phyloP scores from a whole-genome alignment of 768 basidiomycete species.

The Chalciporus pseudorubinellus region DNA sequence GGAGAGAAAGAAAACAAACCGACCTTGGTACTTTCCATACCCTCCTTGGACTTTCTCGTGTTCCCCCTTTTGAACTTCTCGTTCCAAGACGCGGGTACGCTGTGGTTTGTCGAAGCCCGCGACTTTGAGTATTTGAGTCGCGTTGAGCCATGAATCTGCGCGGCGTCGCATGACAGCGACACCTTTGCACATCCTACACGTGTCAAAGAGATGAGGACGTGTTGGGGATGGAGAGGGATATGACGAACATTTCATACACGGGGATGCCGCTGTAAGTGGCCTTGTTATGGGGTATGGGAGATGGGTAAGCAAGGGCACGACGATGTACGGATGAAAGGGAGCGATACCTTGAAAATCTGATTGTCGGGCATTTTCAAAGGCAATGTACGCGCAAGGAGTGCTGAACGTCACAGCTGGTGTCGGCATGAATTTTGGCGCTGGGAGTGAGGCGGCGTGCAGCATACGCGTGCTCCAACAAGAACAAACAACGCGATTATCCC shows the following conservation, averaged over 20 bases:
- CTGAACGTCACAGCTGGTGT: conserved; percentile 1
- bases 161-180: conserved; percentile 98
- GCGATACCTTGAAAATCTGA: conserved; percentile 83
- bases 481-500: conserved; percentile 39
- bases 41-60: conserved; percentile 99
- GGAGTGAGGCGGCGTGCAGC: conserved; percentile 10
- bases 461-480: conserved; percentile 40
- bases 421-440: conserved; percentile 17
- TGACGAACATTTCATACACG: conserved; percentile 83
- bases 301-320: conserved; percentile 3
- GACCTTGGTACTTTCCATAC: conserved; percentile 99
- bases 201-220: conserved; percentile 36
- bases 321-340: background rate
- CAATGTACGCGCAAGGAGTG: conserved; percentile 10
- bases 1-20: conserved; percentile 22
- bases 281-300: conserved; percentile 38
- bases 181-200: conserved; percentile 86
- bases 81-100: conserved; percentile 92
- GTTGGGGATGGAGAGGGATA: conserved; percentile 34
- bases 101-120: conserved; percentile 99
- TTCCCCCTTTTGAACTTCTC: conserved; percentile 97
- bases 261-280: conserved; percentile 93
- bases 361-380: conserved; percentile 67
- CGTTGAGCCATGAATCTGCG: conserved; percentile 97
- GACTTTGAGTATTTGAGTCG: conserved; percentile 98